Evolutionary conservation across 192 early-diverging fungal genomes (phyloP), one percentile per base, ranked within the genome.

Genomic region (Coemansia sp.): DNA sequence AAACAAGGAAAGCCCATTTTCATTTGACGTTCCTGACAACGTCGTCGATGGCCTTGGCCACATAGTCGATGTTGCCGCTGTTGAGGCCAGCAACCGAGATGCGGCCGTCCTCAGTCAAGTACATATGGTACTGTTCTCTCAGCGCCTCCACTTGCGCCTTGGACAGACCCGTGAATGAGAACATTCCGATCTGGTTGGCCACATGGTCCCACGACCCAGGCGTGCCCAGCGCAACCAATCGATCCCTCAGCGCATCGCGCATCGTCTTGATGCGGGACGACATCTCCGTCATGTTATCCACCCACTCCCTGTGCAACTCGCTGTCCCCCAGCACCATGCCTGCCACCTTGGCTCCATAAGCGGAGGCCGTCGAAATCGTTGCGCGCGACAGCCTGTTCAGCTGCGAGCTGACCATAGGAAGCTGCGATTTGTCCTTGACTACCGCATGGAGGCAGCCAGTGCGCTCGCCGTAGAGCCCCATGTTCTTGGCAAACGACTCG

Each of bases 141-240:
- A 99, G 81, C 4, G 85, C 85, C 65, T 87, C 86, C 64, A 92
- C 92, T 76, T 99, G 95, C 8, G 63, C 54, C 13, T 74, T 84
- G 46, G 63, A 86, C 60, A 97, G 78, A 15, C 97, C 97, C 2
- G 97, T 98, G 80, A 89, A 99, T 22, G 90, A 91, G 76, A 99
- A 99, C 97, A 99, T 99, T 69, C 97, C 97, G 71, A 98, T 97
- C 79, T 99, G 97, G 56, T 90, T 88, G 7, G 87, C 70, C 70
- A 99, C 97, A 62, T 99, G 97, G 65, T 94, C 88, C 97, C 97
- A 99, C 49, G 86, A 89, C 9, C 95, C 95, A 9, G 95, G 95
- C 8, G 95, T 99, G 20, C 87, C 82, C 45, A 95, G 75, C 25
- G 86, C 80, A 2, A 73, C 76, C 33, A 99, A 84, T 49, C 85